Conservation (phyloP, 2,329 filamentous ascomycete species). For the Colletotrichum sp. region DNA sequence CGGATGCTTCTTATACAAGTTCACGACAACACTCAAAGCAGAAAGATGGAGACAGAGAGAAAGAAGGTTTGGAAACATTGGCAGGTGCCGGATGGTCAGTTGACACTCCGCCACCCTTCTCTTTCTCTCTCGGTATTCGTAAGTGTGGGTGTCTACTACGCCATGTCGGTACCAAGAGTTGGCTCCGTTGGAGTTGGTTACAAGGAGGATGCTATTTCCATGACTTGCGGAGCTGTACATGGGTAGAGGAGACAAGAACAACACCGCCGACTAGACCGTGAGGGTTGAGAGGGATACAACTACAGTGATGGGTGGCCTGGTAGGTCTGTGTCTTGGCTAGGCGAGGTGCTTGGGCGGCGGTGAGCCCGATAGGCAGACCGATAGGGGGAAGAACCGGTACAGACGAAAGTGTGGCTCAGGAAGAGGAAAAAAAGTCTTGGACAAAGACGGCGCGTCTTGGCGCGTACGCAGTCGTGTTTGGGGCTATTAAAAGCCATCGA, state of each 20-base stretch:
- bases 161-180: not conserved
- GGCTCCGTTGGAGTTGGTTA: not conserved
- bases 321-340: not conserved
- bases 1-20: constrained; percentile 4
- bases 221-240: not conserved
- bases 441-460: not conserved
- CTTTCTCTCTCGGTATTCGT: not conserved
- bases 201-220: constrained; percentile 9
- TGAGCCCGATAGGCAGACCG: not conserved
- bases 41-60: not conserved
- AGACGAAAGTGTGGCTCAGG: not conserved
- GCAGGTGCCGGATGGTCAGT: not conserved
- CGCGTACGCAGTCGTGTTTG: constrained; percentile 7
- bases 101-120: not conserved
- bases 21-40: not conserved
- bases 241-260: not conserved
- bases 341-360: not conserved
- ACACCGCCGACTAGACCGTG: not conserved
- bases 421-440: not conserved
- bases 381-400: not conserved
- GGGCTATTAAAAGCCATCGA: constrained; percentile 16
- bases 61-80: not conserved
- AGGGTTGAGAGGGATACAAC: not conserved
- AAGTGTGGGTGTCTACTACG: not conserved
- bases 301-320: not conserved